Base-by-base conservation (phyloP, 805 yeast genomes). In the Barnettozyma botsteinii region DNA sequence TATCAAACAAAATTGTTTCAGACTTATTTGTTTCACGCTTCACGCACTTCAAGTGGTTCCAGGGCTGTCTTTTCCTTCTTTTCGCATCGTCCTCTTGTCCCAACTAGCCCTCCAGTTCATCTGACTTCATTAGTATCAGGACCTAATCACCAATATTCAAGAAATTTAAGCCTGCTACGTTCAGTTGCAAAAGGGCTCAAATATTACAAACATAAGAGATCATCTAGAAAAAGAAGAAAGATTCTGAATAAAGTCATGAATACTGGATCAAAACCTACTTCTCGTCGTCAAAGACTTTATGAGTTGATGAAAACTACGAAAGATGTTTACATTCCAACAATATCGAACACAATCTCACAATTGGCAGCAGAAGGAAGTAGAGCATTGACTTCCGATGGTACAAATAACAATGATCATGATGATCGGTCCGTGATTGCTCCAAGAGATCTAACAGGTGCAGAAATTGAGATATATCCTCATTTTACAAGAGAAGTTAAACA, bases 401-500 rank as follows among this genome's bases (percentile, higher is more conserved):
- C n/a, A n/a, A n/a, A n/a, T n/a, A n/a, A n/a, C n/a, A n/a, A n/a
- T n/a, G n/a, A n/a, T n/a, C n/a, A n/a, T n/a, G n/a, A n/a, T n/a
- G n/a, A n/a, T n/a, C n/a, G n/a, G 3, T n/a, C 31, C 3, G 20
- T 15, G 13, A 28, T 22, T 6, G 14, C 11, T 23, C 12, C 30
- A 7, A 35, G 42, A 66, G 45, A 50, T 37, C 42, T 42, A 24
- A 58, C 61, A 23, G 81, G 81, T 48, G 78, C 87, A 23, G 62
- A 72, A 14, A 69, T 86, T n/a, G 59, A 76, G 2, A 60, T 81
- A 29, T 79, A 75, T 49, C 82, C 81, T 18, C 70, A 80, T 4
- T 81, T 70, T 56, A 67, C 79, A 0, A 60, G 75, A 7, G 42
- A 18, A 14, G 25, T 27, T 20, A 17, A n/a, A 15, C 27, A 29